A percentile compares a stretch with the other conserved stretches of the same genome.
These are phyloP conservation scores for Malania oleifera DNA, from an alignment of 164 flowering plant genomes.

Conservation along the genomic window DNA sequence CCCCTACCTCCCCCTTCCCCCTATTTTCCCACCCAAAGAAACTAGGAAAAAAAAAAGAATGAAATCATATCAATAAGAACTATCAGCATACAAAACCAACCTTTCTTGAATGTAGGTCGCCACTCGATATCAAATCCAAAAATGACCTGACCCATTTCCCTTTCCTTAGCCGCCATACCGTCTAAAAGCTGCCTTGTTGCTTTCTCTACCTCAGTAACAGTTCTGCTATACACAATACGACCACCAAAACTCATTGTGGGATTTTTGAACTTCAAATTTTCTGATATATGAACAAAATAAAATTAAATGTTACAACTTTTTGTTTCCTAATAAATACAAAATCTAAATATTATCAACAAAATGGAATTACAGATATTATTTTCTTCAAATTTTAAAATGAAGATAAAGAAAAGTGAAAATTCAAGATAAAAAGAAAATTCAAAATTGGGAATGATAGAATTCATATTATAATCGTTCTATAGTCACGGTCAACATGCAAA, in stretches of 20 bases:
- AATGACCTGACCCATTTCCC: conserved; percentile 26
- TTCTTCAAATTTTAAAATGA: no score
- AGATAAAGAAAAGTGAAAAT: no score
- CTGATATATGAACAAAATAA: conserved; percentile 20
- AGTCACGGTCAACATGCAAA: no score
- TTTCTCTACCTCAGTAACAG: conserved; percentile 51
- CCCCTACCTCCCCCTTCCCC: no score
- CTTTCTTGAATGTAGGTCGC: conserved; percentile 64
- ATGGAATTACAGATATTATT: no score
- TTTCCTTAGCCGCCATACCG: conserved; percentile 35
- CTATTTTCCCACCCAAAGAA: no score
- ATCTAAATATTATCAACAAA: no score
- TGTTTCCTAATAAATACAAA: neutral
- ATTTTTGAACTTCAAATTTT: conserved; percentile 21
- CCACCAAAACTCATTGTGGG: conserved; percentile 57
- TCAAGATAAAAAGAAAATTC: no score
- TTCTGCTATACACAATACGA: conserved; percentile 48
- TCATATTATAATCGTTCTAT: no score
- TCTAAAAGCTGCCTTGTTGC: conserved; percentile 52
- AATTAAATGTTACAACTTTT: neutral
- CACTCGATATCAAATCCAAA: conserved; percentile 89
- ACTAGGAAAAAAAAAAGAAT: no score
- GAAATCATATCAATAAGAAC: neutral
- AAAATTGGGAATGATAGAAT: no score
- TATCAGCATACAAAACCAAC: conserved; percentile 20